These are phyloP conservation scores for Nitzschia palea DNA, from an alignment of 108 stramenopile genomes.

Conservation along the genomic window DNA sequence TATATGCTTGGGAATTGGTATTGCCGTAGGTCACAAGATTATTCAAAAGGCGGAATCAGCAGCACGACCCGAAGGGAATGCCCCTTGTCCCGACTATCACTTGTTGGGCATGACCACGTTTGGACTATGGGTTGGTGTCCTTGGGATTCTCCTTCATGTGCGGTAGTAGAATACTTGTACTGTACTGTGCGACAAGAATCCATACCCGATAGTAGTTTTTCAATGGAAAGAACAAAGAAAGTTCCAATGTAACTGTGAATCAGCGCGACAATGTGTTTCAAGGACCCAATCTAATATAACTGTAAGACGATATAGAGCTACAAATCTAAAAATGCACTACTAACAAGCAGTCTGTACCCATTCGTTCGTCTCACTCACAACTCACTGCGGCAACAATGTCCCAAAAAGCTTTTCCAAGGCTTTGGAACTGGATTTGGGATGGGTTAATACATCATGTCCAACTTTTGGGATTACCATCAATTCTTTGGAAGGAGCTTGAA, in stretches of 20 bases:
- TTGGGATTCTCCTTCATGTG: not conserved
- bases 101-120: conserved; percentile 3
- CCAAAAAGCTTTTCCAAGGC: not conserved
- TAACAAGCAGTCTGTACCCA: too few relatives aligned
- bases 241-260: too few relatives aligned
- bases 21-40: not conserved
- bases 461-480: conserved; percentile 15
- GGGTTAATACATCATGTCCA: conserved; percentile 28
- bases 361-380: too few relatives aligned
- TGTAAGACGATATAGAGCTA: too few relatives aligned
- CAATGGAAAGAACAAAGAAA: too few relatives aligned
- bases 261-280: too few relatives aligned
- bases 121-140: conserved; percentile 5
- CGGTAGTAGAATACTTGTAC: too few relatives aligned
- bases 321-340: too few relatives aligned
- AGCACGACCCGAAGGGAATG: not conserved
- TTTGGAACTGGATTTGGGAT: not conserved
- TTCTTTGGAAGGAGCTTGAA: conserved; percentile 7
- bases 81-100: not conserved
- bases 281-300: too few relatives aligned
- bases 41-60: not conserved
- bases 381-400: too few relatives aligned
- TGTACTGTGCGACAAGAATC: too few relatives aligned
- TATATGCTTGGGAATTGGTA: not conserved
- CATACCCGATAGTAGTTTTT: too few relatives aligned